Conservation (phyloP, 148 eudicot species). For the Chenopodium suecicum region DNA sequence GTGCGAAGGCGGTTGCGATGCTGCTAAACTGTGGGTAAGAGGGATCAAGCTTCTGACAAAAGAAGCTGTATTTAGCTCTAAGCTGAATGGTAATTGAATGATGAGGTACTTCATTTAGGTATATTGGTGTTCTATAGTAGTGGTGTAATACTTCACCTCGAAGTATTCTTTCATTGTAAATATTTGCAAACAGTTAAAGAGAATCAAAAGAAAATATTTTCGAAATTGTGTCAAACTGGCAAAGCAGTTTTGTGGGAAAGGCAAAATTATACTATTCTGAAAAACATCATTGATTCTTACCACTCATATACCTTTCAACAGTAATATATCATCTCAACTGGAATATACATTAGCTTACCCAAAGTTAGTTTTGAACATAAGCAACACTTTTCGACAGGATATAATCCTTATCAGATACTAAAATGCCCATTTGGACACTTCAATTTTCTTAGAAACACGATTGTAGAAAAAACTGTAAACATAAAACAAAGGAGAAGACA, state of each 20-base stretch:
- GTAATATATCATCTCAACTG: neutral
- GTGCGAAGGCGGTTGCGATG: conserved; percentile 74
- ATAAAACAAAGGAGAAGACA: too few relatives aligned
- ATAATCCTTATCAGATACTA: too few relatives aligned
- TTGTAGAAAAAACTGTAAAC: too few relatives aligned
- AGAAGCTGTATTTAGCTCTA: conserved; percentile 37
- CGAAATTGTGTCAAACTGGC: neutral
- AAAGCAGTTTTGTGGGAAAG: neutral
- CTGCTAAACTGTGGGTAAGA: conserved; percentile 82
- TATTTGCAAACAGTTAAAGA: conserved; percentile 10
- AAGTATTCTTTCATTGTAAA: conserved; percentile 33
- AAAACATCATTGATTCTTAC: neutral
- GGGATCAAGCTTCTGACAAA: conserved; percentile 73
- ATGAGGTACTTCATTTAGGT: conserved; percentile 10
- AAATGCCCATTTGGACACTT: too few relatives aligned
- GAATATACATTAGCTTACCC: too few relatives aligned
- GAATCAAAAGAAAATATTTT: too few relatives aligned
- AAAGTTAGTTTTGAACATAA: too few relatives aligned
- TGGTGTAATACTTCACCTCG: conserved; percentile 31
- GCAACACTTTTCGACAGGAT: too few relatives aligned
- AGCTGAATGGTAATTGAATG: neutral
- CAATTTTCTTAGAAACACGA: too few relatives aligned
- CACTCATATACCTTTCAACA: neutral
- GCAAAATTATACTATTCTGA: neutral
- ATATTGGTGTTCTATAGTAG: conserved; percentile 17